These are phyloP conservation scores for Fusarium guadeloupense DNA, from an alignment of 2,329 filamentous ascomycete species.

Conservation along the genomic window DNA sequence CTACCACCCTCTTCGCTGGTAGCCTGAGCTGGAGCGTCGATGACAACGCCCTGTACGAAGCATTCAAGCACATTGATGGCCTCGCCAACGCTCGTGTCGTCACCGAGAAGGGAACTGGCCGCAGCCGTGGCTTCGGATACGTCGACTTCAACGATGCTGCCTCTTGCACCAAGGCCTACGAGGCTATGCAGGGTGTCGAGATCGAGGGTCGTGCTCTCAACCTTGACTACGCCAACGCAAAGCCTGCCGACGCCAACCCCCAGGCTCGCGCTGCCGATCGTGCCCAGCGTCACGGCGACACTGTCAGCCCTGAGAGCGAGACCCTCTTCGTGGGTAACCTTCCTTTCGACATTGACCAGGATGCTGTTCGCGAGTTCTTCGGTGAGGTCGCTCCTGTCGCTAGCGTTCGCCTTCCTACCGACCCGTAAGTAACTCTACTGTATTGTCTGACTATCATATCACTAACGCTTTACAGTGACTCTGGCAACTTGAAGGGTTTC, in stretches of 20 bases:
- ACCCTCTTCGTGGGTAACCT: slow-evolving; percentile 94
- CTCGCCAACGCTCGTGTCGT: slow-evolving; percentile 80
- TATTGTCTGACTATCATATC: neutral
- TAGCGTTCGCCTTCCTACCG: slow-evolving; percentile 87
- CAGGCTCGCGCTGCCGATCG: slow-evolving; percentile 70
- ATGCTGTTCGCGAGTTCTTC: slow-evolving; percentile 79
- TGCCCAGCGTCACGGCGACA: slow-evolving; percentile 78
- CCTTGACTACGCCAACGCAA: slow-evolving; percentile 79
- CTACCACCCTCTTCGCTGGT: slow-evolving; percentile 82
- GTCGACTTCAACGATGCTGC: slow-evolving; percentile 81
- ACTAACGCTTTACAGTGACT: slow-evolving; percentile 63
- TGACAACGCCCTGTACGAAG: slow-evolving; percentile 80
- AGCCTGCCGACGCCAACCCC: slow-evolving; percentile 63
- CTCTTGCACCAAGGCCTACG: slow-evolving; percentile 75
- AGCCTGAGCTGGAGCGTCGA: slow-evolving; percentile 92
- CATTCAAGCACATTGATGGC: slow-evolving; percentile 83
- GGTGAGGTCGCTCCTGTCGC: slow-evolving; percentile 74
- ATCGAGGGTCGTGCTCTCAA: slow-evolving; percentile 80
- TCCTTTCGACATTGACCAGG: slow-evolving; percentile 83
- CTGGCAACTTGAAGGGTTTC: slow-evolving; percentile 88
- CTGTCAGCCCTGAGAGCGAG: slow-evolving; percentile 79
- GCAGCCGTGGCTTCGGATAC: slow-evolving; percentile 93
- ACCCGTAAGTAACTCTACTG: slow-evolving; percentile 63
- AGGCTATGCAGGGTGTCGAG: slow-evolving; percentile 77
- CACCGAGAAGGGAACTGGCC: slow-evolving; percentile 80